Evolutionary conservation across 768 basidiomycete species (phyloP), one percentile per base, ranked within the genome.

Genomic region (Boletus huronensis): DNA sequence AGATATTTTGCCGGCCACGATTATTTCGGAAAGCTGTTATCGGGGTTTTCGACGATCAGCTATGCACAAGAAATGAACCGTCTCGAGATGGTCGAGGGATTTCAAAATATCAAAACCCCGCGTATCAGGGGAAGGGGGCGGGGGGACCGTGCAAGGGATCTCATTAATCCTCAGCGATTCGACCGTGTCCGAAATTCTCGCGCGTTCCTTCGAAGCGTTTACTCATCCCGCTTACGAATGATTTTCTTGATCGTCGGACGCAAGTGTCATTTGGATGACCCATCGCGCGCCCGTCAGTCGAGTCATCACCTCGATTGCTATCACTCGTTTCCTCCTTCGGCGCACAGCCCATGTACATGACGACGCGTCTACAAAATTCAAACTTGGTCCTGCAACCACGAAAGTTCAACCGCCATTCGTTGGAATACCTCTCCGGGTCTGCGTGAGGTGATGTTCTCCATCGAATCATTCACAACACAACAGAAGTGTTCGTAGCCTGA

Each of bases 21-120:
- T 48, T 29, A 38, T 35, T 38, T 23, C 39, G 52, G 49, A 21
- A 25, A 21, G 14, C 41, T 5, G 53, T 35, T 42, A 43, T 36
- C 34, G 41, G 54, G 49, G 47, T 46, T 47, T 44, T 19, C 53
- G 52, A 58, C 31, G 58, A 64, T 57, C 55, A 34, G 29, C 40
- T 46, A 39, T 62, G 31, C 39, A 9, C 19, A 29, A 50, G 41
- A 48, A 38, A 58, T 53, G 23, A 53, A 51, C 10, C n/a, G 23
- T 32, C 21, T 46, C n/a, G 26, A 42, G 48, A 32, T 17, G 51
- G 39, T 39, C 46, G 6, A 44, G n/a, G 17, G 53, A 29, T n/a
- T 34, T 23, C 35, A 25, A n/a, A 17, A 3, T 21, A 5, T 31
- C 29, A 10, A 17, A 10, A n/a, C n/a, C 23, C 17, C 42, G 21